Evolutionary conservation across 768 basidiomycete species (phyloP).

Genomic region (Tulasnella sp.): DNA sequence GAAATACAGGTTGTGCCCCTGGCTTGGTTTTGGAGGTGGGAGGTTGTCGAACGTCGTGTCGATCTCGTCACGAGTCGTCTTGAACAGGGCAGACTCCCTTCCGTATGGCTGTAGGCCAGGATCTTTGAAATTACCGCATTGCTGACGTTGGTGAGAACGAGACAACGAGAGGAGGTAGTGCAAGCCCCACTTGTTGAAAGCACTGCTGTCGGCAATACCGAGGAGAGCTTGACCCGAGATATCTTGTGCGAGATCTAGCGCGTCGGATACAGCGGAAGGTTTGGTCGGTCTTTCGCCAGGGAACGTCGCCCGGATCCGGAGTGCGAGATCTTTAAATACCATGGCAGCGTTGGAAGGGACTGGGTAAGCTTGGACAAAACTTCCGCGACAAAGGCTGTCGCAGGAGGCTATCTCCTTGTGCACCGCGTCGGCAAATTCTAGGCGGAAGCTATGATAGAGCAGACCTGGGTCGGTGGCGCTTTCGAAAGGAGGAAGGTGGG

Average conservation of each 20-base stretch:
- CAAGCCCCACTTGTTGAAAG: constrained; percentile 25
- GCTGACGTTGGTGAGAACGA: constrained; percentile 29
- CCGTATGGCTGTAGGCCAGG: constrained; percentile 28
- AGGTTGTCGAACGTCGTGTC: constrained; percentile 29
- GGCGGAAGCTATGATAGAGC: background rate
- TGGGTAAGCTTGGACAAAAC: background rate
- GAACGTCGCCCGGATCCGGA: background rate
- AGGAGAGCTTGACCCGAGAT: constrained; percentile 28
- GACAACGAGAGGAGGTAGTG: constrained; percentile 29
- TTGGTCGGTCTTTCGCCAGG: background rate
- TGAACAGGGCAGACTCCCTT: constrained; percentile 27
- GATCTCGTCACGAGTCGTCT: constrained; percentile 24
- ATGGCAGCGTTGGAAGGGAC: background rate
- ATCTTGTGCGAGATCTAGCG: constrained; percentile 24
- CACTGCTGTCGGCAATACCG: constrained; percentile 7
- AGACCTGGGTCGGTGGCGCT: background rate
- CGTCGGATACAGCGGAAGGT: background rate
- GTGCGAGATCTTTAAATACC: background rate
- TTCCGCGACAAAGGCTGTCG: background rate
- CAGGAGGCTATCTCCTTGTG: background rate
- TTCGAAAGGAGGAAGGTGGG: background rate
- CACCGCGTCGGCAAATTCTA: background rate
- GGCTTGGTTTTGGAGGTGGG: constrained; percentile 28
- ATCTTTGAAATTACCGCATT: constrained; percentile 31
- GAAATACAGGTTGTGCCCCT: too few species aligned